Evolutionary conservation across 2,329 filamentous ascomycete species (phyloP).

Genomic region (Furcasterigmium sp.): DNA sequence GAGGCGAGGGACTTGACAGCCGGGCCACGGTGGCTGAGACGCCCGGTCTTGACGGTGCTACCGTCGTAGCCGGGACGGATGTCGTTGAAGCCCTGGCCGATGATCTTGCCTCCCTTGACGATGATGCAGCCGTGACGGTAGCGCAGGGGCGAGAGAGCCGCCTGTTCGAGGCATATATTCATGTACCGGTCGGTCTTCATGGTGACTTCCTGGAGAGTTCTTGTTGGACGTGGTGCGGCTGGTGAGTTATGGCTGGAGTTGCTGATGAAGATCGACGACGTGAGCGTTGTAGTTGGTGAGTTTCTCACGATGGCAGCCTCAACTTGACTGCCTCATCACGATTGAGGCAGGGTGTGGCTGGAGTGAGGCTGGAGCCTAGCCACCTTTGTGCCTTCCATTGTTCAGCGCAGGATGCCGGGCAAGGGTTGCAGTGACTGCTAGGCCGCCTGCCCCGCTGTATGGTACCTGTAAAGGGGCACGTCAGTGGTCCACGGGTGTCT

Average conservation of each 20-base stretch:
- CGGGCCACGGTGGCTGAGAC: slow-evolving; percentile 20
- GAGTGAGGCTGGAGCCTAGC: no score
- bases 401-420: no score
- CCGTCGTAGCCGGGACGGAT: slow-evolving; percentile 43
- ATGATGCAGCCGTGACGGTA: slow-evolving; percentile 32
- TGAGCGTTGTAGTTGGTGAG: background rate
- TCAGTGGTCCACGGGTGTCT: no score
- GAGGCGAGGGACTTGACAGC: slow-evolving; percentile 28
- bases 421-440: no score
- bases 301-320: no score
- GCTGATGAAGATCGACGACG: background rate
- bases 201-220: background rate
- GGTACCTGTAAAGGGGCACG: no score
- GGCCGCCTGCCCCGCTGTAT: no score
- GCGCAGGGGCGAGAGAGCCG: slow-evolving; percentile 40
- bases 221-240: background rate
- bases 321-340: no score
- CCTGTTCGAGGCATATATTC: slow-evolving; percentile 45
- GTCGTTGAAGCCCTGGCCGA: slow-evolving; percentile 46
- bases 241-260: background rate
- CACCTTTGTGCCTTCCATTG: no score
- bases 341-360: no score
- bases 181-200: slow-evolving; percentile 39
- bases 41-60: slow-evolving; percentile 26
- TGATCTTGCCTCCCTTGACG: slow-evolving; percentile 46